These are phyloP conservation scores for Erodium texanum DNA, from an alignment of 441 rosid species.

Conservation along the genomic window DNA sequence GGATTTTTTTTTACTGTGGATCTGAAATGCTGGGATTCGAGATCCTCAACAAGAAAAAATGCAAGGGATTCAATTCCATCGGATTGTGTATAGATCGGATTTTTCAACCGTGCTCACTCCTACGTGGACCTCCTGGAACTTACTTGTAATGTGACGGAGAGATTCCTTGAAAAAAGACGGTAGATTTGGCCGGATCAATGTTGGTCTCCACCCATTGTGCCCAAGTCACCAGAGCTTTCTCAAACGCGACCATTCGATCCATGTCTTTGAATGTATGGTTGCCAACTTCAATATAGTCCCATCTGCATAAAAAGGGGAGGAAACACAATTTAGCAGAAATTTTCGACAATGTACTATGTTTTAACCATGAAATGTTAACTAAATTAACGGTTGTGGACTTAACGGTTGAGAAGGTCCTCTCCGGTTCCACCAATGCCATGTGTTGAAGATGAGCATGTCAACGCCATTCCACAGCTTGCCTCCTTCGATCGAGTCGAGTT, in stretches of 20 bases:
- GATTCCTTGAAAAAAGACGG: slow-evolving; percentile 74
- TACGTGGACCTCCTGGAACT: neutral
- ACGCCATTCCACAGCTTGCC: slow-evolving; percentile 58
- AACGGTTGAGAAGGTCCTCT: slow-evolving; percentile 17
- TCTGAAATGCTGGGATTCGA: no score
- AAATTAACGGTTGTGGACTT: no score
- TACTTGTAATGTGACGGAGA: slow-evolving; percentile 88
- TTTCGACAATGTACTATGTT: no score
- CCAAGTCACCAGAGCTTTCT: slow-evolving; percentile 69
- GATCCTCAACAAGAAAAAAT: no score
- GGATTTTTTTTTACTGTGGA: no score
- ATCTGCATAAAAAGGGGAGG: slow-evolving; percentile 32
- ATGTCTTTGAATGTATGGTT: slow-evolving; percentile 48
- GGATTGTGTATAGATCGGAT: no score
- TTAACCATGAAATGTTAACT: no score
- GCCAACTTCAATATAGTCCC: slow-evolving; percentile 61
- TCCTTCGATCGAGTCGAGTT: slow-evolving; percentile 60
- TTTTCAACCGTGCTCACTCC: no score
- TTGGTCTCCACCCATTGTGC: slow-evolving; percentile 61
- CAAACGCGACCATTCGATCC: slow-evolving; percentile 67
- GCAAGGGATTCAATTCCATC: no score
- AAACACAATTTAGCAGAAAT: no score
- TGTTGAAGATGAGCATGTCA: slow-evolving; percentile 68
- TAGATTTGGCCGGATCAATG: slow-evolving; percentile 48
- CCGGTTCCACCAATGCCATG: slow-evolving; percentile 98